A percentile compares a stretch with the other conserved stretches of the same genome.
Evolutionary conservation across 768 basidiomycete species (phyloP).

Genomic region (Lactarius quietus): DNA sequence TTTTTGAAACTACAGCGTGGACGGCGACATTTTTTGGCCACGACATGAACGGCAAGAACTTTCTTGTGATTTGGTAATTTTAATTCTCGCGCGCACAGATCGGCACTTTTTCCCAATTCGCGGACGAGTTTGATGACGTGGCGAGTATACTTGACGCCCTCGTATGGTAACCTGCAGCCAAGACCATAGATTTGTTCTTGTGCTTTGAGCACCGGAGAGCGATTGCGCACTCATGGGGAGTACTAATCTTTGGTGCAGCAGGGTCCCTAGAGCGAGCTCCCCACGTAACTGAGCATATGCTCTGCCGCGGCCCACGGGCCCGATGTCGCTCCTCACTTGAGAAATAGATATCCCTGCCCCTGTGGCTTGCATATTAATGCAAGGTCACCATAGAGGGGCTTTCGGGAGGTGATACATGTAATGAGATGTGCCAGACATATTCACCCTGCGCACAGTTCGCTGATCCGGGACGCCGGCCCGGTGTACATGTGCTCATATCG

Average conservation of each 20-base stretch:
- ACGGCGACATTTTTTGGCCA: conserved; percentile 81
- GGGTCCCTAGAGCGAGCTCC: background rate
- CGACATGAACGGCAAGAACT: conserved; percentile 95
- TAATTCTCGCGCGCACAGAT: conserved; percentile 49
- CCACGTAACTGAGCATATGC: conserved; percentile 29
- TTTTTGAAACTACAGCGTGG: conserved; percentile 92
- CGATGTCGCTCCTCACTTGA: conserved; percentile 41
- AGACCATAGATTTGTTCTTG: conserved; percentile 84
- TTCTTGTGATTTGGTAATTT: conserved; percentile 86
- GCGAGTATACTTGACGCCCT: conserved; percentile 73
- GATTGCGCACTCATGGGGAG: conserved; percentile 63
- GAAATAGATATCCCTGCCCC: conserved; percentile 83
- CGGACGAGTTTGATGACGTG: conserved; percentile 75
- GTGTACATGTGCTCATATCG: conserved; percentile 28
- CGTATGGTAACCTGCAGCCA: conserved; percentile 88
- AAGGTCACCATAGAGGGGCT: conserved; percentile 58
- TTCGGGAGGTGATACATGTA: conserved; percentile 45
- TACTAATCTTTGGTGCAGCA: conserved; percentile 31
- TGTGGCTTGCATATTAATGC: conserved; percentile 52
- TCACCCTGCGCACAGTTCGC: conserved; percentile 45
- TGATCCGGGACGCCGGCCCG: too few species aligned
- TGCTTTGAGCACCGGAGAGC: conserved; percentile 74
- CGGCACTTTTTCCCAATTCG: conserved; percentile 57
- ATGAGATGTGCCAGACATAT: conserved; percentile 71
- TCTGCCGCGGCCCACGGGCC: conserved; percentile 41